Evolutionary conservation across 2,329 filamentous ascomycete genomes (phyloP).

Genomic region (Cladosporium oxysporum): DNA sequence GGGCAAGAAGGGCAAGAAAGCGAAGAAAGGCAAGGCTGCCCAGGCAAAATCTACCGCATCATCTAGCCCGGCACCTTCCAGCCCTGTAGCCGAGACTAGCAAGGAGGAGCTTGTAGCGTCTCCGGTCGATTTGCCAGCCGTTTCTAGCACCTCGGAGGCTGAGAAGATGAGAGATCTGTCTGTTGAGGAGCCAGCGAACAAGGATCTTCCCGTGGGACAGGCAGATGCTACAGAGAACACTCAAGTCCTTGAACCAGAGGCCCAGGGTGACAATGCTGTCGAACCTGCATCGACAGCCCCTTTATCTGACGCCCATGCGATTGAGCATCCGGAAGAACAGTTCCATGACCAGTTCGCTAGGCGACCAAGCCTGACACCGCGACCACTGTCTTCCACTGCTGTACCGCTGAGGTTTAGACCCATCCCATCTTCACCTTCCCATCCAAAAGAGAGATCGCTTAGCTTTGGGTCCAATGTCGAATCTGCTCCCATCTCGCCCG

Average conservation of each 20-base stretch:
- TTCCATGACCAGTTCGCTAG: background rate
- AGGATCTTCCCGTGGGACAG: background rate
- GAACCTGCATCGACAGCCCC: background rate
- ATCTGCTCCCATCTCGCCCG: constrained; percentile 23
- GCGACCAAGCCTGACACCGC: constrained; percentile 8
- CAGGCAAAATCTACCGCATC: background rate
- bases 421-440: constrained; percentile 32
- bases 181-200: background rate
- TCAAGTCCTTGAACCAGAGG: background rate
- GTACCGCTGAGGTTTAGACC: constrained; percentile 39
- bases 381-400: constrained; percentile 37
- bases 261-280: background rate
- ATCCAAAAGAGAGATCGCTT: constrained; percentile 30
- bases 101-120: background rate
- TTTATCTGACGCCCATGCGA: background rate
- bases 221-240: background rate
- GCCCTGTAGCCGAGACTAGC: background rate
- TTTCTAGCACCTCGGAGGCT: background rate
- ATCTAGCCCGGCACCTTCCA: background rate
- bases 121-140: background rate
- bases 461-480: constrained; percentile 34
- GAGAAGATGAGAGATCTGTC: background rate
- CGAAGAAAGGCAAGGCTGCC: constrained; percentile 13
- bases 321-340: background rate
- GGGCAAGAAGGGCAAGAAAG: constrained; percentile 18